A percentile compares a stretch with the other conserved stretches of the same genome.
These are phyloP conservation scores for Simmondsia chinensis DNA, from an alignment of 148 eudicot genomes.

Conservation along the genomic window DNA sequence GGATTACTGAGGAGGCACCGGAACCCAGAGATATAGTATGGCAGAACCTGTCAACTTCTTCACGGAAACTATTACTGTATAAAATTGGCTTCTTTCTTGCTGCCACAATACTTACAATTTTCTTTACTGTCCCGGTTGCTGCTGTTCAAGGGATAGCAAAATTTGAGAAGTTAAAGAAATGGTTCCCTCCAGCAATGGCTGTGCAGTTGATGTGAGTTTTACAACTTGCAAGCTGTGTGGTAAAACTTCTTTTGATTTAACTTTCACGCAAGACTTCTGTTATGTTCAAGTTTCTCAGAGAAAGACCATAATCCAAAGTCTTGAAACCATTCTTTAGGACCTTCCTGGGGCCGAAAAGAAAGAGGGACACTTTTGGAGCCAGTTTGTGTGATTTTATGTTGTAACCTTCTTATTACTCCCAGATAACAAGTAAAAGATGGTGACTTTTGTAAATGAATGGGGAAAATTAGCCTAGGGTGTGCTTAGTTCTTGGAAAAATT, in stretches of 20 bases:
- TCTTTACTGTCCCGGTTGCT: conserved; percentile 78
- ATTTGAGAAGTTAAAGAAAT: conserved; percentile 64
- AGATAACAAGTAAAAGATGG: too few relatives aligned
- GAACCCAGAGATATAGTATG: conserved; percentile 89
- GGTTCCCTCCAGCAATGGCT: conserved; percentile 97
- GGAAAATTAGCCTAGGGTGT: too few relatives aligned
- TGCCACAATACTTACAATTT: conserved; percentile 69
- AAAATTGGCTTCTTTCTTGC: conserved; percentile 50
- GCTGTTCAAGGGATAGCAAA: conserved; percentile 93
- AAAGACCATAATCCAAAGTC: too few relatives aligned
- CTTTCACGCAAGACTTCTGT: too few relatives aligned
- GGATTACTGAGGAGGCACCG: conserved; percentile 87
- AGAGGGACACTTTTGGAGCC: too few relatives aligned
- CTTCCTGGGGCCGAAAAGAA: too few relatives aligned
- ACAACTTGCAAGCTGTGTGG: not conserved
- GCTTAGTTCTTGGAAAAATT: too few relatives aligned
- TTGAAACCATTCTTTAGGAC: too few relatives aligned
- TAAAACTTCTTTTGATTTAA: not conserved
- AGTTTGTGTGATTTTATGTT: too few relatives aligned
- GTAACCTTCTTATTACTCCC: too few relatives aligned
- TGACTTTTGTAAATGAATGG: too few relatives aligned
- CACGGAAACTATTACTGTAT: conserved; percentile 44
- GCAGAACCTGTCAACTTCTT: conserved; percentile 64
- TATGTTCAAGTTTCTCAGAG: too few relatives aligned
- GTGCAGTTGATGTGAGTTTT: conserved; percentile 60